Percentiles rank a stretch among this genome's conserved stretches.
These are phyloP conservation scores for Trichosporon asahii DNA, from an alignment of 1,284 basidiomycete species.

Conservation along the genomic window DNA sequence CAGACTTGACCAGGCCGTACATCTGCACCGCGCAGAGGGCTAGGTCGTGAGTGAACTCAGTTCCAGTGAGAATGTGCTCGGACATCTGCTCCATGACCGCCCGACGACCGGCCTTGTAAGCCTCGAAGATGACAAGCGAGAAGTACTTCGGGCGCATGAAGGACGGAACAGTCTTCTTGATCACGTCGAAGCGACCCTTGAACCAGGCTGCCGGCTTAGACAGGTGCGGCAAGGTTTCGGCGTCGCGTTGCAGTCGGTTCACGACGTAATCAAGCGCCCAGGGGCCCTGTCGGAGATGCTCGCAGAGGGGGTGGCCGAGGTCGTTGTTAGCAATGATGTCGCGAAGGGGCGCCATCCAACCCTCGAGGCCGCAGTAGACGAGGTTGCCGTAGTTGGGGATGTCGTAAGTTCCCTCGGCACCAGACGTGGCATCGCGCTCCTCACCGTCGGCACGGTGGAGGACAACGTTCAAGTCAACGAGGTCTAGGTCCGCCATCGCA, in stretches of 20 bases:
- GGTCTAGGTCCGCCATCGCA: conserved; percentile 69
- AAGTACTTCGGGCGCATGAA: conserved; percentile 93
- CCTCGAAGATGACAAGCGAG: conserved; percentile 78
- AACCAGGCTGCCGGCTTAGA: conserved; percentile 73
- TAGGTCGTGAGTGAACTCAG: conserved; percentile 82
- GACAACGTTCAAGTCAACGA: conserved; percentile 81
- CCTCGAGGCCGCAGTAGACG: conserved; percentile 87
- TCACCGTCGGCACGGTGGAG: conserved; percentile 82
- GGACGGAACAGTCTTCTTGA: conserved; percentile 69
- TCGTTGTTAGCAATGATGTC: conserved; percentile 83
- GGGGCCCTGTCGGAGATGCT: conserved; percentile 74
- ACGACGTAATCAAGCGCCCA: conserved; percentile 88
- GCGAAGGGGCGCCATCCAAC: conserved; percentile 85
- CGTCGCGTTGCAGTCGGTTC: conserved; percentile 59
- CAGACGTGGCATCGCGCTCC: conserved; percentile 74
- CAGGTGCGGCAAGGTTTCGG: conserved; percentile 61
- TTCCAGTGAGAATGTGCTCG: conserved; percentile 76
- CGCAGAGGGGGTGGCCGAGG: conserved; percentile 83
- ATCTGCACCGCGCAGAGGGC: conserved; percentile 85
- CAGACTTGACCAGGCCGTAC: conserved; percentile 82
- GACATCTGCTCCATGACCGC: conserved; percentile 79
- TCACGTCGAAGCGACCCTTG: conserved; percentile 72
- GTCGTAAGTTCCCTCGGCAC: conserved; percentile 67
- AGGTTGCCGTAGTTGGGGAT: conserved; percentile 69
- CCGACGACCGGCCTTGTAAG: conserved; percentile 80